A percentile compares a stretch with the other conserved stretches of the same genome.
These are phyloP conservation scores for Hylodesmum podocarpum DNA, from an alignment of 306 rosid species.

Conservation along the genomic window DNA sequence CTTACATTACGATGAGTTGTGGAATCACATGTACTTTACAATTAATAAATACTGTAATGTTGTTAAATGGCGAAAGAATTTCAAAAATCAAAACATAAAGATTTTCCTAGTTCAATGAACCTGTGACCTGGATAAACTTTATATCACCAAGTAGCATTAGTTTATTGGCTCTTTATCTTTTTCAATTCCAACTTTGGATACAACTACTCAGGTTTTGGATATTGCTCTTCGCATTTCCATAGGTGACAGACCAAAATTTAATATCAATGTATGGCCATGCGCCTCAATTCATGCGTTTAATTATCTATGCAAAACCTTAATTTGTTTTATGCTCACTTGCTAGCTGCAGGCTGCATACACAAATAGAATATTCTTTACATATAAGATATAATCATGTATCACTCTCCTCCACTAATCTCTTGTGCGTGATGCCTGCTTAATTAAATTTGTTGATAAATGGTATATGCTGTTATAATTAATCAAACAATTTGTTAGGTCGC, in stretches of 20 bases:
- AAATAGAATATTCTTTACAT: background rate
- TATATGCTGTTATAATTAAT: background rate
- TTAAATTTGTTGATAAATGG: background rate
- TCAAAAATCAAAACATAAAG: background rate
- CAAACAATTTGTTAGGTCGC: background rate
- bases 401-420: background rate
- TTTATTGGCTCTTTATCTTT: slow-evolving; percentile 28
- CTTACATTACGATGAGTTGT: slow-evolving; percentile 23
- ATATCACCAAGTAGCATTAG: slow-evolving; percentile 34
- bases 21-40: slow-evolving; percentile 36
- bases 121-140: slow-evolving; percentile 27
- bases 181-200: slow-evolving; percentile 18
- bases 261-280: background rate
- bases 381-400: background rate
- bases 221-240: background rate
- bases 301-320: background rate
- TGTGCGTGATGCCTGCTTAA: background rate
- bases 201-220: background rate
- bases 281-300: background rate
- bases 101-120: slow-evolving; percentile 42
- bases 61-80: background rate
- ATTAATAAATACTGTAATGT: slow-evolving; percentile 24
- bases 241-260: background rate
- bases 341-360: background rate
- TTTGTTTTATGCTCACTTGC: background rate